These are phyloP conservation scores for Acanthamoeba lenticulata DNA, from an alignment of 208 protist species.

Conservation along the genomic window DNA sequence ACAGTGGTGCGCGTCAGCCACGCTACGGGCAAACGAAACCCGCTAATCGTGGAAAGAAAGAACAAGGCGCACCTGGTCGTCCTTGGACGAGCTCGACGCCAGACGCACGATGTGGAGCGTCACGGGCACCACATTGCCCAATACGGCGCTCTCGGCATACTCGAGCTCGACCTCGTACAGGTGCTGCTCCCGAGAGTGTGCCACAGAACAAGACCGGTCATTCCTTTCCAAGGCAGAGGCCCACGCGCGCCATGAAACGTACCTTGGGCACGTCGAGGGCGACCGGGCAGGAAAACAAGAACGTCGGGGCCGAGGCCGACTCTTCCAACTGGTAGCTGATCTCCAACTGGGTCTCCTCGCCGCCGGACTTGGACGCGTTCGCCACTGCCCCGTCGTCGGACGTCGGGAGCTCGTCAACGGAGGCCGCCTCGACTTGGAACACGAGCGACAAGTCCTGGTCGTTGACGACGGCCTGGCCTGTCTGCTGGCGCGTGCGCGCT, in stretches of 20 bases:
- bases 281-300: neutral
- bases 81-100: neutral
- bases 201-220: too few relatives aligned
- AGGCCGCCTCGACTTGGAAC: neutral
- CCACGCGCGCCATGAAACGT: neutral
- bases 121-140: slow-evolving; percentile 5
- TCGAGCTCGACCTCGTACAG: slow-evolving; percentile 4
- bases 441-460: neutral
- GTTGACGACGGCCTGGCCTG: neutral
- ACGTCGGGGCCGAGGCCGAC: neutral
- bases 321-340: neutral
- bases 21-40: neutral
- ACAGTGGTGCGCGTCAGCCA: neutral
- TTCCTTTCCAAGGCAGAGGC: too few relatives aligned
- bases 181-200: neutral
- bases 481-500: neutral
- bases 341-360: neutral
- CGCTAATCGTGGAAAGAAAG: neutral
- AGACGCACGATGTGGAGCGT: neutral
- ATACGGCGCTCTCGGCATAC: neutral
- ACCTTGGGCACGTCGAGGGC: neutral
- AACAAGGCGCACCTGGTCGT: neutral
- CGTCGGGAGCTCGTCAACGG: neutral
- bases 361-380: neutral
- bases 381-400: neutral